Percentiles rank a stretch among this genome's conserved stretches.
These are phyloP conservation scores for Neophaeococcomyces aloes DNA, from an alignment of 2,329 filamentous ascomycete species.

Conservation along the genomic window DNA sequence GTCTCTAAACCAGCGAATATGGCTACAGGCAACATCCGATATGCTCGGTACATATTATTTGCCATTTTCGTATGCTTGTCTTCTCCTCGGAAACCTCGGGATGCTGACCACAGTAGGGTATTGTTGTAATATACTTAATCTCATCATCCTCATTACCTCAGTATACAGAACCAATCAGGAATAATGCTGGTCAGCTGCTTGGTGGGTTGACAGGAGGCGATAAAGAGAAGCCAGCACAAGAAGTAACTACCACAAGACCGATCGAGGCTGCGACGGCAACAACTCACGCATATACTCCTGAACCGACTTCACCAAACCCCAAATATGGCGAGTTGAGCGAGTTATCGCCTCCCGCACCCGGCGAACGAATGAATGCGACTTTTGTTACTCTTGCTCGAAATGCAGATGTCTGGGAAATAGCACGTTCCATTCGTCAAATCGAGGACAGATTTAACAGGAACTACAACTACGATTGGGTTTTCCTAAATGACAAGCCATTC, in stretches of 20 bases:
- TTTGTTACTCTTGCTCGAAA: conserved; percentile 95
- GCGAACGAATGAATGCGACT: conserved; percentile 84
- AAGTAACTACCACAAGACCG: not conserved
- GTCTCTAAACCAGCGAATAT: conserved; percentile 18
- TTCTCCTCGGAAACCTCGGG: not conserved
- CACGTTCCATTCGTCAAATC: conserved; percentile 86
- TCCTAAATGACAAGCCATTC: conserved; percentile 92
- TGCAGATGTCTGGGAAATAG: conserved; percentile 90
- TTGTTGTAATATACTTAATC: conserved; percentile 74
- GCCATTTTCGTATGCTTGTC: conserved; percentile 63
- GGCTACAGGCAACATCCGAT: conserved; percentile 29
- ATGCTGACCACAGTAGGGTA: conserved; percentile 34
- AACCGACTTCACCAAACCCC: conserved; percentile 7
- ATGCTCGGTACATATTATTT: conserved; percentile 60
- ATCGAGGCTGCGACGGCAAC: not conserved
- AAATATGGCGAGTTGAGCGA: conserved; percentile 6
- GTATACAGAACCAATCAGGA: conserved; percentile 20
- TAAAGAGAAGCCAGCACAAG: not conserved
- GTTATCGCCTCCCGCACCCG: conserved; percentile 42
- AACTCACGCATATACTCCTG: not conserved
- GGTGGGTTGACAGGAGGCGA: conserved; percentile 8
- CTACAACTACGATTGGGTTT: conserved; percentile 98
- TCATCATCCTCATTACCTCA: conserved; percentile 47
- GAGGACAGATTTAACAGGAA: conserved; percentile 97
- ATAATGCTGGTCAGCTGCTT: conserved; percentile 15